Evolutionary conservation across 2,329 filamentous ascomycete species (phyloP), one percentile per base, ranked within the genome.

Genomic region (Akanthomyces lecanii): DNA sequence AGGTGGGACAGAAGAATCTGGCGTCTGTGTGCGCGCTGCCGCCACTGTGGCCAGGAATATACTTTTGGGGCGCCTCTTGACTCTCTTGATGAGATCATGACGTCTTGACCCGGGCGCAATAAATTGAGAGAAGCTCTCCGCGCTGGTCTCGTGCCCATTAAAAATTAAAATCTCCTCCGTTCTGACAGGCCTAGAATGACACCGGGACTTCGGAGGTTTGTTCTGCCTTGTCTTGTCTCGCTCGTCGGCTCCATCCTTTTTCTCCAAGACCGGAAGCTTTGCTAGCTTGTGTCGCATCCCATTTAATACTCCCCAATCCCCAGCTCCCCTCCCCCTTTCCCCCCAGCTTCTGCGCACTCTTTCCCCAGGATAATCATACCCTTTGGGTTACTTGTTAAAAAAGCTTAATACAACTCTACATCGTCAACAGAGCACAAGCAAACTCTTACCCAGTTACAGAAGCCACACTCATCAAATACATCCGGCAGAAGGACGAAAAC

Each of bases 61-160:
- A 47, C 38, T 61, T 52, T 45, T 40, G 16, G 38, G 36, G 48
- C 58, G 38, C 58, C 58, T 33, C 48, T 25, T 42, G 36, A 23
- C 28, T 4, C n/a, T 38, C 18, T 21, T 16, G 18, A 53, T 61
- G 38, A 53, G 38, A 61, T 61, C 48, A 61, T 53, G 58, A 61
- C 58, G 58, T 61, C 48, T 61, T 18, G 56, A 50, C 16, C n/a
- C 14, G 21, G n/a, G 40, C 7, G 33, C 45, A 36, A 30, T 28
- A 33, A 3, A 25, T n/a, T 18, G 8, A 2, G 2, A 28, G 30
- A 16, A 38, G 16, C 40, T 21, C 36, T 21, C 38, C 30, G n/a
- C 42, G 38, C 40, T 38, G 42, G 59, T 47, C 51, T 61, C 59
- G 51, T 61, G 59, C 30, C 42, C n/a, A 48, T 30, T 12, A 38